Base-by-base conservation (phyloP, 768 basidiomycete genomes). In the Hypsizygus marmoreus region DNA sequence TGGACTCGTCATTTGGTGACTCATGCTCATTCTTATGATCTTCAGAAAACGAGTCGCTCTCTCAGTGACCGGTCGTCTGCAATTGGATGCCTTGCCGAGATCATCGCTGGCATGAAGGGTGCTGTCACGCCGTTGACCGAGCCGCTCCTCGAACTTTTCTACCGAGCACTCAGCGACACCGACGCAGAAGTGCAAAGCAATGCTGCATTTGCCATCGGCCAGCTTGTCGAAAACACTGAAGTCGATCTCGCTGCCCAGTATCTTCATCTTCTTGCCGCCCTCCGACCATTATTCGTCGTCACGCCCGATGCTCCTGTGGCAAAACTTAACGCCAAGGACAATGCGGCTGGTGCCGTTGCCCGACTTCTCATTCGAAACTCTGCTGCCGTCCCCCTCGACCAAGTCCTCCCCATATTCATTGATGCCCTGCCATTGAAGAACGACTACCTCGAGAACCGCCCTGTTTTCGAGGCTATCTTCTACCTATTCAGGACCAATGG, bases 141-240 rank as follows among this genome's bases (percentile, higher is more conserved):
- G 54, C 77, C 81, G 12, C 76, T 99, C 22, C 76, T 94, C 40
- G 83, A 90, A 47, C 79, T 98, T 45, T 88, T 97, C 71, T 86
- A 86, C 66, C 77, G 75, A 43, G 92, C 90, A 7, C 80, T 99
- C 11, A 66, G 77, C 47, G 95, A 98, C 61, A 67, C 74, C 2
- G 95, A 97, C 31, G 71, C 85, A n/a, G 95, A 98, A 68, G 95
- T 98, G 7, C 84, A 90, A 57, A 94, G 91, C 69, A 98, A 98
- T 58, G 93, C 94, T 14, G 93, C 94, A 12, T 99, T 97, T 64
- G 95, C 95, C 25, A 76, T 83, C 25, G 95, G 97, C 48, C 84
- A 95, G 31, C 81, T 99, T 45, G 80, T 97, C 53, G 91, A 95
- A 69, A 81, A 93, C 71, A 84, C 91, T 6, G 75, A 84, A 35